Evolutionary conservation across 1,284 basidiomycete species (phyloP).

Genomic region (Ustilago tritici): DNA sequence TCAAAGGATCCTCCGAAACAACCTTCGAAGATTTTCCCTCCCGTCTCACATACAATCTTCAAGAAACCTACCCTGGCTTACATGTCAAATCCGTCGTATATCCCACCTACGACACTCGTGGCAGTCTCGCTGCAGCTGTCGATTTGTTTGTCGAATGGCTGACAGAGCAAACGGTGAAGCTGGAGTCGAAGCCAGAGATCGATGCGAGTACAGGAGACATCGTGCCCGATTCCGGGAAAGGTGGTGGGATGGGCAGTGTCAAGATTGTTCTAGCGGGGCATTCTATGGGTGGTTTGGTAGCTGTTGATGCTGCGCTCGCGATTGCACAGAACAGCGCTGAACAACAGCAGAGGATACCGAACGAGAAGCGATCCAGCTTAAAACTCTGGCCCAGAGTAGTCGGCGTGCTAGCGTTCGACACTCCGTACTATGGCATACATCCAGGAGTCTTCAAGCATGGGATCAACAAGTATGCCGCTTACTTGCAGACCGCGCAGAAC

Average conservation of each 20-base stretch:
- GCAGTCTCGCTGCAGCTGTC: slow-evolving; percentile 56
- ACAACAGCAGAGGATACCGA: slow-evolving; percentile 12
- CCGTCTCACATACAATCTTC: slow-evolving; percentile 81
- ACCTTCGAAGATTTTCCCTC: slow-evolving; percentile 82
- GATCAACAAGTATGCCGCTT: slow-evolving; percentile 80
- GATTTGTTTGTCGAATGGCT: slow-evolving; percentile 50
- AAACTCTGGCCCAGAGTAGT: slow-evolving; percentile 86
- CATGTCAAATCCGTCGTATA: slow-evolving; percentile 82
- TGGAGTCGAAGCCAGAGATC: slow-evolving; percentile 74
- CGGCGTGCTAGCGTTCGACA: slow-evolving; percentile 87
- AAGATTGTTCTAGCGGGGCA: slow-evolving; percentile 90
- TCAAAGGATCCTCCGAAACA: slow-evolving; percentile 79
- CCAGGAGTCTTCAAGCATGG: slow-evolving; percentile 87
- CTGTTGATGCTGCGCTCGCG: slow-evolving; percentile 80
- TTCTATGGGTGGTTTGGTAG: slow-evolving; percentile 74
- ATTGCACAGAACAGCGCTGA: slow-evolving; percentile 33
- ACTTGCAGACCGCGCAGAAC: slow-evolving; percentile 77
- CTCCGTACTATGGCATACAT: slow-evolving; percentile 76
- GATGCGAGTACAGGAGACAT: slow-evolving; percentile 37
- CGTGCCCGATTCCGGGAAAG: slow-evolving; percentile 37
- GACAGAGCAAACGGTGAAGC: slow-evolving; percentile 81
- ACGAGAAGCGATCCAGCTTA: slow-evolving; percentile 65
- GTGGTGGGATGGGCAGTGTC: slow-evolving; percentile 59
- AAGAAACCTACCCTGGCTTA: slow-evolving; percentile 72
- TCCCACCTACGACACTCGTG: slow-evolving; percentile 85